Percentiles rank a stretch among this genome's conserved stretches.
Conservation (phyloP, 768 basidiomycete genomes). For the Calvatia gigantea region DNA sequence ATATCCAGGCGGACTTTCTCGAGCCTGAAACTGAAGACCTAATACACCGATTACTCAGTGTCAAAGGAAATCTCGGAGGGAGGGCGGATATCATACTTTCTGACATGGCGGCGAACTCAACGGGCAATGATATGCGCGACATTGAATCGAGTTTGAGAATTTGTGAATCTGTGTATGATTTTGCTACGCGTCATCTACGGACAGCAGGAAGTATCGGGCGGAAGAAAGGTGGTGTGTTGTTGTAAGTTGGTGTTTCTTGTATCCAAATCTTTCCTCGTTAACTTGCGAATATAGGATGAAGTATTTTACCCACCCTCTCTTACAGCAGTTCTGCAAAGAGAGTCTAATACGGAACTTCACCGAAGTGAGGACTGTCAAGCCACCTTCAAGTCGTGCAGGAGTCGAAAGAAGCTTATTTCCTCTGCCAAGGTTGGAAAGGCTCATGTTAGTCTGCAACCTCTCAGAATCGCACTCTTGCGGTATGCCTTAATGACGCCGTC, state of each 20-base stretch:
- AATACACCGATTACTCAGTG: slow-evolving; percentile 35
- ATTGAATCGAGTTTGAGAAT: slow-evolving; percentile 68
- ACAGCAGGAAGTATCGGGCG: slow-evolving; percentile 40
- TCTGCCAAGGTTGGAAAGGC: slow-evolving; percentile 72
- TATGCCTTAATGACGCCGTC: neutral
- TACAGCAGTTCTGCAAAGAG: slow-evolving; percentile 61
- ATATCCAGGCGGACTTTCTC: slow-evolving; percentile 80
- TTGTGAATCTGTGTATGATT: slow-evolving; percentile 68
- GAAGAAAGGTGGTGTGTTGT: slow-evolving; percentile 46
- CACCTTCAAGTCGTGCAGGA: slow-evolving; percentile 73
- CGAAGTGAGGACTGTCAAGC: slow-evolving; percentile 71
- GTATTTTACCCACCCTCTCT: slow-evolving; percentile 74
- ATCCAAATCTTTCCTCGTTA: slow-evolving; percentile 9
- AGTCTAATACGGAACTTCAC: slow-evolving; percentile 61
- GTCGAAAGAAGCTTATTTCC: slow-evolving; percentile 82
- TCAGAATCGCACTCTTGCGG: neutral
- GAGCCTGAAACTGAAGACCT: slow-evolving; percentile 40
- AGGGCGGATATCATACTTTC: slow-evolving; percentile 81
- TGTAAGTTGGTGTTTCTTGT: slow-evolving; percentile 39
- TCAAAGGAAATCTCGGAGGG: slow-evolving; percentile 24
- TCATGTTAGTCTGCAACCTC: neutral
- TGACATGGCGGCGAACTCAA: slow-evolving; percentile 86
- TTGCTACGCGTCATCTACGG: slow-evolving; percentile 54
- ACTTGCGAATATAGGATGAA: slow-evolving; percentile 57
- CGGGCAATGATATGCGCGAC: slow-evolving; percentile 69